Base-by-base conservation (phyloP, 371 early-diverging fungal species). In the Mortierella sp. region DNA sequence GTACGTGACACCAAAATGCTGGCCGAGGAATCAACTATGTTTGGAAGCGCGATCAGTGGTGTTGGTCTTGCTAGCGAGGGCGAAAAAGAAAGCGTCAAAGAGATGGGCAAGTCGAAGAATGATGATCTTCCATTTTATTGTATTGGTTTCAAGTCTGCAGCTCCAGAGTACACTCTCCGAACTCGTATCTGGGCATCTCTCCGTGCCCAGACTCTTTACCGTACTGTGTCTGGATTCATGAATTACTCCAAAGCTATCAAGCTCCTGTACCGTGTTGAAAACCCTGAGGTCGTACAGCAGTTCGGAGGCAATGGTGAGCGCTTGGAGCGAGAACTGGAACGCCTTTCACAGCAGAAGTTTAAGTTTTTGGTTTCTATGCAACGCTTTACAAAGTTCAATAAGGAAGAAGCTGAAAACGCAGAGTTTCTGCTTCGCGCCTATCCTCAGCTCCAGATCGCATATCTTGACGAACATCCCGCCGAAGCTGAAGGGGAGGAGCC, bases 141-240 rank as follows among this genome's bases (percentile, higher is more conserved):
- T 65, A 88, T 95, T 64, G 94, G 95, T 0, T 95, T 94, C 86
- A 94, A 93, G 77, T 89, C 92, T 9, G 91, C 94, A 12, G 89
- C 93, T 2, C 93, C 95, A 2, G 94, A 95, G 82, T 95, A 91
- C 66, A 93, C 92, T 0, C 86, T 96, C 35, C 91, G 95, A 49
- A 96, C 95, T 7, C 92, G 96, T 34, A 94, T 96, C 32, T 96
- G 96, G 96, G 95, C 96, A 1, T 95, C 95, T 0, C 84, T 96
- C 9, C 90, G 95, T 31, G 92, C 95, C 19, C 96, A 96, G 82
- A 96, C 97, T 0, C 84, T 96, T 57, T 96, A 92, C 69, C 93
- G 96, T 43, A 96, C 96, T 3, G 92, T 96, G 9, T 90, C 93
- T 35, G 96, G 97, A 0, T 95, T 96, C 72, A 95, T 95, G 96